Percentiles rank a stretch among this genome's conserved stretches.
phyloP scores from a whole-genome alignment of 148 eudicot species.

The Heliamphora exappendiculata region DNA sequence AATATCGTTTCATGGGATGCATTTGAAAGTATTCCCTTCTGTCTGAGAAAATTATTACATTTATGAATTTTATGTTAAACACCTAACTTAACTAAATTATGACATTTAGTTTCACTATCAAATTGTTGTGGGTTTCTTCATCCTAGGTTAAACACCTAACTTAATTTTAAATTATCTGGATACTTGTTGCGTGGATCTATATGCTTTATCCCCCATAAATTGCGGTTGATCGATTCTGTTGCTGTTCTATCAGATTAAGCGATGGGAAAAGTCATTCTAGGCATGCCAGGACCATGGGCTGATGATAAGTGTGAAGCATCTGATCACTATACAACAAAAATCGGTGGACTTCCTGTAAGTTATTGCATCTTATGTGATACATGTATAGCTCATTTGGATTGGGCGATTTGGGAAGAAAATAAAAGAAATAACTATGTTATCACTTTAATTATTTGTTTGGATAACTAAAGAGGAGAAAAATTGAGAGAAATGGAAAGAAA shows the following conservation, averaged over 20 bases:
- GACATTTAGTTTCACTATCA: not conserved
- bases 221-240: not conserved
- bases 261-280: constrained; percentile 57
- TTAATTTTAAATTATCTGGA: not conserved
- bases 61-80: not conserved
- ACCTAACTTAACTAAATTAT: too few species aligned
- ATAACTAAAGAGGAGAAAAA: too few species aligned
- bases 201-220: not conserved
- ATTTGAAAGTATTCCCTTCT: constrained; percentile 6
- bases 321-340: constrained; percentile 77
- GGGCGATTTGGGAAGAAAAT: too few species aligned
- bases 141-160: not conserved
- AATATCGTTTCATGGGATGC: not conserved
- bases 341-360: constrained; percentile 89
- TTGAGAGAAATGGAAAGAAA: too few species aligned
- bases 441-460: too few species aligned
- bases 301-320: constrained; percentile 53
- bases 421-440: too few species aligned
- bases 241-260: constrained; percentile 11
- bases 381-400: too few species aligned
- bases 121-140: not conserved
- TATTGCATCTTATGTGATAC: not conserved
- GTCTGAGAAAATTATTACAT: not conserved
- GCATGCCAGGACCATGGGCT: constrained; percentile 94
- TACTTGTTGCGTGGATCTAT: not conserved